A percentile compares a stretch with the other conserved stretches of the same genome.
phyloP scores from a whole-genome alignment of 169 alveolate genomes.

The Plasmodium cynomolgi region DNA sequence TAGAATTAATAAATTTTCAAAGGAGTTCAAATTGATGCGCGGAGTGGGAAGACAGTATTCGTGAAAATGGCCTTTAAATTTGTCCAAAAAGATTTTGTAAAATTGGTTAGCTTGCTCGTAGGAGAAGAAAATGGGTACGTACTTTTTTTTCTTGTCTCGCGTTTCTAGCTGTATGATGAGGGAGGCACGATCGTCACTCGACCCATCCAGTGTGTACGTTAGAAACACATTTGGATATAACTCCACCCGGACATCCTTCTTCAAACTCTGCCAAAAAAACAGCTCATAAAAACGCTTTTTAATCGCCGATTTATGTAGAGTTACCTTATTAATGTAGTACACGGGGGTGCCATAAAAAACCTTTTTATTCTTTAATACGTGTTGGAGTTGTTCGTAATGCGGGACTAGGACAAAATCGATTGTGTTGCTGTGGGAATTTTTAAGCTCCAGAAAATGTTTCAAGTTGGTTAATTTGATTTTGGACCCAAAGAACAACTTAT shows the following conservation, averaged over 20 bases:
- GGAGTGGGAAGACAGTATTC: conserved; percentile 65
- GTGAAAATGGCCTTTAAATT: conserved; percentile 18
- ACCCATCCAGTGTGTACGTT: conserved; percentile 28
- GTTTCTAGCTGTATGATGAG: conserved; percentile 65
- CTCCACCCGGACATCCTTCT: conserved; percentile 18
- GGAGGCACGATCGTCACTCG: not conserved
- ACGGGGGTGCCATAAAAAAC: conserved; percentile 67
- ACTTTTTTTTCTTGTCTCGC: conserved; percentile 37
- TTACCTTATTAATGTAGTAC: conserved; percentile 51
- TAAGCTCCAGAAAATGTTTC: conserved; percentile 30
- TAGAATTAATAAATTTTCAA: conserved; percentile 35
- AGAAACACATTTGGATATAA: conserved; percentile 47
- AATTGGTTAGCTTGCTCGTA: conserved; percentile 51
- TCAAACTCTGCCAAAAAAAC: conserved; percentile 12
- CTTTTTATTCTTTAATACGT: conserved; percentile 51
- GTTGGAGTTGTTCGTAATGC: conserved; percentile 31
- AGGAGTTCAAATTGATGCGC: conserved; percentile 27
- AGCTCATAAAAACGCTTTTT: conserved; percentile 46
- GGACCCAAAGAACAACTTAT: conserved; percentile 51
- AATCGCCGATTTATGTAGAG: conserved; percentile 13
- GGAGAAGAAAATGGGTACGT: conserved; percentile 64
- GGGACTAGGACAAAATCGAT: conserved; percentile 59
- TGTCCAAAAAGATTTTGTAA: conserved; percentile 37
- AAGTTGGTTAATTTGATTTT: conserved; percentile 46
- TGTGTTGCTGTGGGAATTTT: conserved; percentile 1